Evolutionary conservation across 352 stramenopile genomes (phyloP), one percentile per base, ranked within the genome.

Genomic region (Globisporangium polare): DNA sequence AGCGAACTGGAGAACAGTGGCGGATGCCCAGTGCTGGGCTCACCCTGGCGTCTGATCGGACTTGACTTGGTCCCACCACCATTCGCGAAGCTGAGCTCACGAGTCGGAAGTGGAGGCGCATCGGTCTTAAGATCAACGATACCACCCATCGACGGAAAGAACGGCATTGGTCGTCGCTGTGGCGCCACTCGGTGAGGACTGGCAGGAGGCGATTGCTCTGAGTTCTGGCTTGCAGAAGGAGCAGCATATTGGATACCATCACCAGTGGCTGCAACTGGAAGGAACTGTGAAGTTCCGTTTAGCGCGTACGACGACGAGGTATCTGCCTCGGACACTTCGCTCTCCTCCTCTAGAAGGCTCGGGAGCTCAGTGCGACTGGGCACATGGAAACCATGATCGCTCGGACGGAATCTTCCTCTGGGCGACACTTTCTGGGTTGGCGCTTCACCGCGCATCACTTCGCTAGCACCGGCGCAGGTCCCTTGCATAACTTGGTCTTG

Each of bases 51-150:
- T 27, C 58, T 41, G 15, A 54, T 50, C 26, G 56, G 56, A 33
- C 62, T 65, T n/a, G 29, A 24, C 33, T 60, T 65, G 20, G 49
- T 46, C 20, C 26, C 49, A 17, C 13, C 45, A 33, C 22, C 37
- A 20, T 12, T 17, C 12, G 20, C 31, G 8, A n/a, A 37, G 3
- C 9, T 42, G 49, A 24, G 27, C 12, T 55, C 43, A n/a, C 33
- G 39, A 26, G 24, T 41, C 12, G 43, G 3, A 26, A 33, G 18
- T 10, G 35, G 18, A 15, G 22, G 37, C 29, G 20, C 39, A 7
- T 43, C 31, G 8, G 37, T 64, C 35, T 45, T 27, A 17, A 58
- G 49, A 7, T 20, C 8, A 10, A 41, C 37, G 13, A 43, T 9
- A n/a, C n/a, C 29, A 20, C 2, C 22, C 2, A 31, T 27, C 1